Percentiles rank a stretch among this genome's conserved stretches.
phyloP scores from a whole-genome alignment of 305 asterid species.

The Fraxinus ornus region DNA sequence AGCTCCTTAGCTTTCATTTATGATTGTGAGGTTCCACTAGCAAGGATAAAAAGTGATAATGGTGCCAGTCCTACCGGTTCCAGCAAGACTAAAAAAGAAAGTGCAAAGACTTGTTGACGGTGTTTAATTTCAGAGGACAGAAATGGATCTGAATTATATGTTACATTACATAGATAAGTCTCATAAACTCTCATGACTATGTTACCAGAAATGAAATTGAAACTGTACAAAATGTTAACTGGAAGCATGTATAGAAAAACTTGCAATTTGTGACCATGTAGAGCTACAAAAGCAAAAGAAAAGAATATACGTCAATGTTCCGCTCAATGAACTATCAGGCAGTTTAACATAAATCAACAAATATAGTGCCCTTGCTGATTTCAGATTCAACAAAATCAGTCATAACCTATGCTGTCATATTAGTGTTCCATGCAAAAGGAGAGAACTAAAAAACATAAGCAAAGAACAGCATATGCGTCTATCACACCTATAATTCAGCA shows the following conservation, averaged over 20 bases:
- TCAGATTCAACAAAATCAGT: neutral
- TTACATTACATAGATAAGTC: neutral
- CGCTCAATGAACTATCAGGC: neutral
- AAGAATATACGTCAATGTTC: neutral
- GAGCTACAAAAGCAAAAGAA: neutral
- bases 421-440: neutral
- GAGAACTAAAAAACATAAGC: neutral
- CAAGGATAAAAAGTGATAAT: neutral
- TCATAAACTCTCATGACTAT: neutral
- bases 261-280: neutral
- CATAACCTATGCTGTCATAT: neutral
- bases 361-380: neutral
- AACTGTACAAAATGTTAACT: neutral
- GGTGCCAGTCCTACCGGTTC: neutral
- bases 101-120: neutral
- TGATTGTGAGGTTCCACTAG: neutral
- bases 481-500: neutral
- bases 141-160: neutral
- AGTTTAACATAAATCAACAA: neutral
- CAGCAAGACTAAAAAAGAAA: neutral
- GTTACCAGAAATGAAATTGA: neutral
- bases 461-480: neutral
- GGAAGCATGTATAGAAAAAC: neutral
- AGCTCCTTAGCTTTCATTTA: neutral
- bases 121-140: neutral